Evolutionary conservation across 2,329 filamentous ascomycete species (phyloP).

Genomic region (Curvularia lunata): DNA sequence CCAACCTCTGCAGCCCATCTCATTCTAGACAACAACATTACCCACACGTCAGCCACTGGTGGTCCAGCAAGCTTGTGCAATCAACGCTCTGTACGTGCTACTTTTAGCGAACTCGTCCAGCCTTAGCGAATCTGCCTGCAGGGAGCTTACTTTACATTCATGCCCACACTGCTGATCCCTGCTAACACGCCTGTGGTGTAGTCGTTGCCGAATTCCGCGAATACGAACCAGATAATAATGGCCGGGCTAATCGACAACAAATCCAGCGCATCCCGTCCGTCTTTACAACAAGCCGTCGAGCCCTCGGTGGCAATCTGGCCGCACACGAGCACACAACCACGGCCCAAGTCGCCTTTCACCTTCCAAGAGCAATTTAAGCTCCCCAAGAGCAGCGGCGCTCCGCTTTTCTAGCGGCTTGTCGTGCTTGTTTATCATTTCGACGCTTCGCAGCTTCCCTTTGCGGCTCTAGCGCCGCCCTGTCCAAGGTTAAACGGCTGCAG

Average conservation of each 20-base stretch:
- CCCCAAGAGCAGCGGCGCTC: constrained; percentile 12
- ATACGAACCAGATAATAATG: neutral
- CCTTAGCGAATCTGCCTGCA: neutral
- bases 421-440: constrained; percentile 20
- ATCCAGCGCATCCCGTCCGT: neutral
- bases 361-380: constrained; percentile 22
- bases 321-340: neutral
- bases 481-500: constrained; percentile 1
- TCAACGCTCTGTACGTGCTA: too few relatives aligned
- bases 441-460: constrained; percentile 15
- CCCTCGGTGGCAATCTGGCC: constrained; percentile 7
- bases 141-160: neutral
- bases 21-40: too few relatives aligned
- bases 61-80: neutral
- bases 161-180: neutral
- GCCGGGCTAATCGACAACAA: neutral
- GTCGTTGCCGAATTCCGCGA: neutral
- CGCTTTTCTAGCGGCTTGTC: constrained; percentile 13
- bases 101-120: neutral
- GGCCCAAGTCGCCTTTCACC: constrained; percentile 1
- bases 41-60: too few relatives aligned
- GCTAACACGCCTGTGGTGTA: neutral
- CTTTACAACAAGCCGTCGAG: neutral
- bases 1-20: neutral
- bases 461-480: constrained; percentile 4